Evolutionary conservation across 2,329 filamentous ascomycete species (phyloP).

Genomic region (Trichoderma cornu-damae): DNA sequence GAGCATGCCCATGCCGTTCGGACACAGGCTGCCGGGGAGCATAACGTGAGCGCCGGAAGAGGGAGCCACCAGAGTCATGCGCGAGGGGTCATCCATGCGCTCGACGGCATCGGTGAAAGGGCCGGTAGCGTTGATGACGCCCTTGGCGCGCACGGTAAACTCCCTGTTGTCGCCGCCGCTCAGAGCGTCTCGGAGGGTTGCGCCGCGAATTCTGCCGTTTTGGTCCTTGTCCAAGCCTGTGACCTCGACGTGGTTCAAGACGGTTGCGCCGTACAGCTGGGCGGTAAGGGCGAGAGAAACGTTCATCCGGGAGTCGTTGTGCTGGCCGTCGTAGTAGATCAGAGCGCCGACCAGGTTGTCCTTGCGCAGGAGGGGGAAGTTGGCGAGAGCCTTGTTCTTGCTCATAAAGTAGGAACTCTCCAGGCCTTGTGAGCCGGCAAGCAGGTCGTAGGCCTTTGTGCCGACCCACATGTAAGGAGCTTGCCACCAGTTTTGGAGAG

Average conservation of each 20-base stretch:
- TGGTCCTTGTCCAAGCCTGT: constrained; percentile 68
- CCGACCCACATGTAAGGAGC: constrained; percentile 67
- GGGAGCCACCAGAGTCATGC: constrained; percentile 70
- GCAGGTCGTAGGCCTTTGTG: constrained; percentile 73
- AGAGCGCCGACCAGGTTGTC: constrained; percentile 69
- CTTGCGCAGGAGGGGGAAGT: constrained; percentile 72
- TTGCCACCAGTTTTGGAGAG: constrained; percentile 78
- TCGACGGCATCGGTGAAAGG: constrained; percentile 76
- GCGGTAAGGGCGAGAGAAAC: constrained; percentile 77
- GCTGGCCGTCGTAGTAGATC: constrained; percentile 82
- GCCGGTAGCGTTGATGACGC: constrained; percentile 78
- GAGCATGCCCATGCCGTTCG: constrained; percentile 75
- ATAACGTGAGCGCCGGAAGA: constrained; percentile 80
- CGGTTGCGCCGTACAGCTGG: constrained; percentile 70
- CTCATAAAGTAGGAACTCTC: constrained; percentile 79
- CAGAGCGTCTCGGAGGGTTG: constrained; percentile 47
- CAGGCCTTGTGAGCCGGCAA: constrained; percentile 76
- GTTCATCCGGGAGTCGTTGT: constrained; percentile 87
- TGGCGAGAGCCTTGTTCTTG: constrained; percentile 68
- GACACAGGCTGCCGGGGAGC: constrained; percentile 72
- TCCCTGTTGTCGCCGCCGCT: constrained; percentile 53
- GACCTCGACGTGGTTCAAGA: constrained; percentile 78
- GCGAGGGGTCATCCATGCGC: constrained; percentile 68
- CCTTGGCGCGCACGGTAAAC: constrained; percentile 70
- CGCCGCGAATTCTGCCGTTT: constrained; percentile 63